Percentiles rank a stretch among this genome's conserved stretches.
Conservation (phyloP, 2,329 filamentous ascomycete genomes). For the Fonsecaea nubica region DNA sequence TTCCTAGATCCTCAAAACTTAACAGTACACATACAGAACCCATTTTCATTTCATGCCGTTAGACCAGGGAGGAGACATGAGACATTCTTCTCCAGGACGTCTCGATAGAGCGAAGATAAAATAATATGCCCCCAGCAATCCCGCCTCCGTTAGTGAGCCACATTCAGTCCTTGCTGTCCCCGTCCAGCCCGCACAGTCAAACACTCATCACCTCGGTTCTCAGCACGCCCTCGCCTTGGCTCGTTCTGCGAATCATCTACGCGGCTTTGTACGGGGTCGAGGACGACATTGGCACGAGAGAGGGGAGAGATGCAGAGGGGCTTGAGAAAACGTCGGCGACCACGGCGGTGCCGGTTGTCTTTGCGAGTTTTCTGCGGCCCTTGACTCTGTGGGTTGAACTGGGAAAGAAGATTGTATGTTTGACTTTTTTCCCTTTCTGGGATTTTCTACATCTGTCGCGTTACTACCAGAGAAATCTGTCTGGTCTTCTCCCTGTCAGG, state of each 20-base stretch:
- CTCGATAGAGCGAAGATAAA: constrained; percentile 30
- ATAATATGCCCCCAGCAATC: constrained; percentile 47
- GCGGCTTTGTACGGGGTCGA: constrained; percentile 49
- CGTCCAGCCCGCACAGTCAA: constrained; percentile 44
- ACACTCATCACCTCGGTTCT: constrained; percentile 54
- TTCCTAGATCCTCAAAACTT: no score
- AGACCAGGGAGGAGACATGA: background rate
- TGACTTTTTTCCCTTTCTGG: constrained; percentile 10
- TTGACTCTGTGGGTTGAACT: constrained; percentile 78
- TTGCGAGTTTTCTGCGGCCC: constrained; percentile 84
- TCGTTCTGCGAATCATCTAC: constrained; percentile 57
- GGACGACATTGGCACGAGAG: constrained; percentile 20
- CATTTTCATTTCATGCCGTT: no score
- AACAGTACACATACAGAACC: no score
- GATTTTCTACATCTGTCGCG: background rate
- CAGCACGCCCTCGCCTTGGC: constrained; percentile 62
- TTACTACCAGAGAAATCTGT: no score
- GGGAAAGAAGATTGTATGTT: constrained; percentile 66
- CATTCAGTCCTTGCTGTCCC: constrained; percentile 44
- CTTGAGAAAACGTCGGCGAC: background rate
- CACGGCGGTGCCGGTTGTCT: constrained; percentile 61
- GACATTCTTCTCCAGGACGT: background rate
- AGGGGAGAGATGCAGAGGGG: background rate
- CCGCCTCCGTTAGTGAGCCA: constrained; percentile 50
- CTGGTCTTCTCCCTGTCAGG: background rate